A percentile compares a stretch with the other conserved stretches of the same genome.
These are phyloP conservation scores for Mycosarcoma mackinlayi DNA, from an alignment of 1,284 basidiomycete genomes.

Conservation along the genomic window DNA sequence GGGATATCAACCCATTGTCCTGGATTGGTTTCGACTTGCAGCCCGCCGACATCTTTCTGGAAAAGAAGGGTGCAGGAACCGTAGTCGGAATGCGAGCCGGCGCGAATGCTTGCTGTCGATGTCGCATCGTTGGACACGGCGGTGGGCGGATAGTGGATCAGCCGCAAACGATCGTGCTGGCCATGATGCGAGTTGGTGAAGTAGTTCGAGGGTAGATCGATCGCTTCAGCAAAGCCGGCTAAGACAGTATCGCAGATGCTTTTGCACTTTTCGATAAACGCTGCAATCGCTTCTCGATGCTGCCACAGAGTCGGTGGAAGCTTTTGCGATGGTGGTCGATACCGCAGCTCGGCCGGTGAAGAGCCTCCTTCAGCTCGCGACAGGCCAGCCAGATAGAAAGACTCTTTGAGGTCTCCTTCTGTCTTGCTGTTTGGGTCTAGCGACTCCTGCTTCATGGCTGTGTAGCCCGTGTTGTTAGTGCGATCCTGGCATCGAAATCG, in stretches of 20 bases:
- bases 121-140: conserved; percentile 5
- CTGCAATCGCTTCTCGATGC: conserved; percentile 17
- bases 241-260: conserved; percentile 37
- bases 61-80: conserved; percentile 85
- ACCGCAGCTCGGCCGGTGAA: background rate
- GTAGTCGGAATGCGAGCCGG: conserved; percentile 74
- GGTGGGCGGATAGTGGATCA: conserved; percentile 60
- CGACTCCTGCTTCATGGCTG: conserved; percentile 34
- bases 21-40: conserved; percentile 73
- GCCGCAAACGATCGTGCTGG: conserved; percentile 53
- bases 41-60: conserved; percentile 84
- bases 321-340: conserved; percentile 32
- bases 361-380: conserved; percentile 10
- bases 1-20: conserved; percentile 75
- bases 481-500: conserved; percentile 29
- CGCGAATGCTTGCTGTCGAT: conserved; percentile 42
- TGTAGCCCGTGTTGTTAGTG: conserved; percentile 48
- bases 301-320: conserved; percentile 35
- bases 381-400: conserved; percentile 53
- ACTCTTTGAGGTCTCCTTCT: conserved; percentile 60
- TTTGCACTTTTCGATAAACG: conserved; percentile 51
- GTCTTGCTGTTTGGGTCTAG: conserved; percentile 33
- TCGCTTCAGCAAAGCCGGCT: conserved; percentile 48
- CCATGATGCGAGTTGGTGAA: conserved; percentile 46
- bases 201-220: conserved; percentile 30